A percentile compares a stretch with the other conserved stretches of the same genome.
phyloP scores from a whole-genome alignment of 2,329 filamentous ascomycete genomes.

The Aspergillus cejpii region DNA sequence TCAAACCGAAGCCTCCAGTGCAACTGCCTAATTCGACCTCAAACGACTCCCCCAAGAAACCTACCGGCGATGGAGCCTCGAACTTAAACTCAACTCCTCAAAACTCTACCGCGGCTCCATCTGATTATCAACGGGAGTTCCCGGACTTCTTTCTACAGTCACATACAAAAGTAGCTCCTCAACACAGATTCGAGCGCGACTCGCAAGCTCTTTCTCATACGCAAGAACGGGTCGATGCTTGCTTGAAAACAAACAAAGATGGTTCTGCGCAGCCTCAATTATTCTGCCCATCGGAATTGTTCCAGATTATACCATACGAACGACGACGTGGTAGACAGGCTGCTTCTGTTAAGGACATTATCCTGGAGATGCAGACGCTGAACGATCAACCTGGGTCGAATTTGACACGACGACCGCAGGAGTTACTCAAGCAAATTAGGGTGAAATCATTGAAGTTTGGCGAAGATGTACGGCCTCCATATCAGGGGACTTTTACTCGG shows the following conservation, averaged over 20 bases:
- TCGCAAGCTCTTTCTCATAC: slow-evolving; percentile 51
- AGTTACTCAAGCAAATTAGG: slow-evolving; percentile 44
- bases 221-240: slow-evolving; percentile 45
- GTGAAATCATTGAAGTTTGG: slow-evolving; percentile 55
- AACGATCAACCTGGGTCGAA: slow-evolving; percentile 31
- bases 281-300: slow-evolving; percentile 34
- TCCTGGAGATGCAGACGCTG: slow-evolving; percentile 49
- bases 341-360: slow-evolving; percentile 52
- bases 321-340: slow-evolving; percentile 29
- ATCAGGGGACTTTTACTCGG: slow-evolving; percentile 56
- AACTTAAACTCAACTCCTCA: slow-evolving; percentile 13
- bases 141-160: slow-evolving; percentile 73
- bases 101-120: slow-evolving; percentile 27
- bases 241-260: slow-evolving; percentile 18
- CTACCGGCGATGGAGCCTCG: slow-evolving; percentile 7
- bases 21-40: slow-evolving; percentile 17
- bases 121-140: slow-evolving; percentile 64
- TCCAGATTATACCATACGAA: slow-evolving; percentile 35
- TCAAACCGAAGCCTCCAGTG: slow-evolving; percentile 34
- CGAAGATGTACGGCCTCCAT: slow-evolving; percentile 58
- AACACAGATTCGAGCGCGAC: slow-evolving; percentile 52
- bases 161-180: slow-evolving; percentile 62
- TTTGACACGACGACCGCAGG: slow-evolving; percentile 27
- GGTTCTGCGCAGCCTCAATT: slow-evolving; percentile 8
- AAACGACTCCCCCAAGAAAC: slow-evolving; percentile 28